Percentiles rank a stretch among this genome's conserved stretches.
Evolutionary conservation across 768 basidiomycete species (phyloP).

Genomic region (Boletellus ananiceps): DNA sequence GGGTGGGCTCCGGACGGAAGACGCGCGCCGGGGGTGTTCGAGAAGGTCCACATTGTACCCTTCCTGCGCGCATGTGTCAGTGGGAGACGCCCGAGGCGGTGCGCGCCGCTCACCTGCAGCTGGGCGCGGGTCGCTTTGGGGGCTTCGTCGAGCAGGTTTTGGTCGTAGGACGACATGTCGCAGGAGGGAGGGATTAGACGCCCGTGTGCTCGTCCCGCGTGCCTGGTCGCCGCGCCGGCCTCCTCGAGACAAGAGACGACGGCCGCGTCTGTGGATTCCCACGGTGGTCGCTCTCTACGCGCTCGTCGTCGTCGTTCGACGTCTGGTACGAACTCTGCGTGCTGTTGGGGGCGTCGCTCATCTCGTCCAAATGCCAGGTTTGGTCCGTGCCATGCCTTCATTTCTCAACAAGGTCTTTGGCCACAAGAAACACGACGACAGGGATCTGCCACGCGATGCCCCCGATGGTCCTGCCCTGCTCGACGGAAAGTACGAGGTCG

Average conservation of each 20-base stretch:
- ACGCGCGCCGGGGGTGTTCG: slow-evolving; percentile 24
- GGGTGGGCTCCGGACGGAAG: slow-evolving; percentile 15
- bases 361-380: too few species aligned
- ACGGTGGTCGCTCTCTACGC: slow-evolving; percentile 3
- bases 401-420: slow-evolving; percentile 77
- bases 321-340: slow-evolving; percentile 1
- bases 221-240: too few species aligned
- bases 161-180: slow-evolving; percentile 37
- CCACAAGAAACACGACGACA: slow-evolving; percentile 63
- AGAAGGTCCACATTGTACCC: slow-evolving; percentile 52
- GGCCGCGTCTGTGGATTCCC: slow-evolving; percentile 10
- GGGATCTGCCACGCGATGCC: slow-evolving; percentile 33
- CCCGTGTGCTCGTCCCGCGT: slow-evolving; percentile 5
- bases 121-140: slow-evolving; percentile 42
- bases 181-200: slow-evolving; percentile 13
- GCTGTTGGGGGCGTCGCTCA: too few species aligned
- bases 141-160: slow-evolving; percentile 35
- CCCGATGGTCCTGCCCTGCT: slow-evolving; percentile 49
- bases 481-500: slow-evolving; percentile 71
- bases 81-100: slow-evolving; percentile 8
- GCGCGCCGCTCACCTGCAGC: slow-evolving; percentile 36
- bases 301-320: slow-evolving; percentile 2
- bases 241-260: too few species aligned
- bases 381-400: slow-evolving; percentile 48
- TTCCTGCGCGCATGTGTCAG: slow-evolving; percentile 32